Conservation (phyloP, 228 moss, liverwort and hornwort genomes). For the Sphagnum fallax region DNA sequence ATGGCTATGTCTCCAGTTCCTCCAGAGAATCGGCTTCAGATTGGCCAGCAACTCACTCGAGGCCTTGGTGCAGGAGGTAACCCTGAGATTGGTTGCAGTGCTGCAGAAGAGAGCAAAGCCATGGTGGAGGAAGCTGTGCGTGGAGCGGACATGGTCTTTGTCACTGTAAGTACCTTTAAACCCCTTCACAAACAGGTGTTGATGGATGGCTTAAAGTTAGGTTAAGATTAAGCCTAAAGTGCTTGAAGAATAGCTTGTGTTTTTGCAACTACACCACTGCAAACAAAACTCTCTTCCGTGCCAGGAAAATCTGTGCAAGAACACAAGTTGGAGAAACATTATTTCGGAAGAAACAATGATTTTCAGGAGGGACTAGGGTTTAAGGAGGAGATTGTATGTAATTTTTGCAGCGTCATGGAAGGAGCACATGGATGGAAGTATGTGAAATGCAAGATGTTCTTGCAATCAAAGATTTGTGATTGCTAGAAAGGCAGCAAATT, state of each 20-base stretch:
- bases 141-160: slow-evolving; percentile 59
- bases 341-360: too few species aligned
- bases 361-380: not conserved
- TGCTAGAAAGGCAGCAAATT: too few species aligned
- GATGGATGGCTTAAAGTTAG: not conserved
- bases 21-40: slow-evolving; percentile 72
- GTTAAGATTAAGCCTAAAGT: not conserved
- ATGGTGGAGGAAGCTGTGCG: slow-evolving; percentile 62
- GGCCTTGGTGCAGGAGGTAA: slow-evolving; percentile 94
- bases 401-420: too few species aligned
- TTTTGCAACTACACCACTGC: too few species aligned
- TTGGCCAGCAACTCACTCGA: slow-evolving; percentile 93
- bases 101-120: slow-evolving; percentile 51
- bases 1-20: slow-evolving; percentile 91
- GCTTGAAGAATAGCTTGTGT: not conserved
- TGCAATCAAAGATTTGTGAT: too few species aligned
- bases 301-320: too few species aligned
- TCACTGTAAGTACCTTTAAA: slow-evolving; percentile 21
- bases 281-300: too few species aligned
- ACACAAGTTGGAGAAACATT: too few species aligned
- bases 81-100: slow-evolving; percentile 76
- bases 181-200: slow-evolving; percentile 3
- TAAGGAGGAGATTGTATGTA: not conserved
- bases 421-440: too few species aligned
- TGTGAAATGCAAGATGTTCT: too few species aligned